A percentile compares a stretch with the other conserved stretches of the same genome.
Conservation (phyloP, 208 protist genomes). For the Trypanosoma boissoni region DNA sequence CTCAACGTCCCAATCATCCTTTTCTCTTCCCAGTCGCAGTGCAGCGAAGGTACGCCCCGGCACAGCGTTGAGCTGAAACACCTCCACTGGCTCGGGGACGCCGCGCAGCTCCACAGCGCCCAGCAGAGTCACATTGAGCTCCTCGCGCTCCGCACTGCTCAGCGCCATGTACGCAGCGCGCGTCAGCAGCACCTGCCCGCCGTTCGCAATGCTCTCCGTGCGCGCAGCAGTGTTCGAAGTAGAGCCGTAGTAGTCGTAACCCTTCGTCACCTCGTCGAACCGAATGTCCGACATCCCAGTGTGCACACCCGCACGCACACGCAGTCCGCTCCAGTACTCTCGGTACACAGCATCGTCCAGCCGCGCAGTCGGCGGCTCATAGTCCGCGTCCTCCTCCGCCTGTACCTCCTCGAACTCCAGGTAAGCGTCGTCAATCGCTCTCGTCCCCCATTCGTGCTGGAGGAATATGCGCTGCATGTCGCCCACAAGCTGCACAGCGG, state of each 20-base stretch:
- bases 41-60: too few relatives aligned
- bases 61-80: too few relatives aligned
- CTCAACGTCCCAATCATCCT: too few relatives aligned
- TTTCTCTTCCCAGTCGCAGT: too few relatives aligned
- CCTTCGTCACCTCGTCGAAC: conserved; percentile 43
- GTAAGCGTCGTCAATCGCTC: conserved; percentile 38
- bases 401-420: conserved; percentile 34
- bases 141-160: conserved; percentile 3
- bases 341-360: conserved; percentile 33
- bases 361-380: conserved; percentile 24
- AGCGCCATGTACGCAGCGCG: neutral
- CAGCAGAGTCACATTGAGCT: neutral
- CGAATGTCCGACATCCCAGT: conserved; percentile 49
- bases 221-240: too few relatives aligned
- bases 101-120: neutral
- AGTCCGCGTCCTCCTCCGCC: neutral
- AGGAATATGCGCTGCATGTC: conserved; percentile 53
- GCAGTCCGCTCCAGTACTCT: conserved; percentile 36
- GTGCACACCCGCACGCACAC: conserved; percentile 55
- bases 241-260: conserved; percentile 6
- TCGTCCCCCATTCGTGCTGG: conserved; percentile 4
- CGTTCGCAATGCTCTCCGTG: too few relatives aligned
- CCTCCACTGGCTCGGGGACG: too few relatives aligned
- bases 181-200: too few relatives aligned
- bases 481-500: conserved; percentile 33